phyloP scores from a whole-genome alignment of 805 yeast genomes.

The Cyberlindnera suaveolens region DNA sequence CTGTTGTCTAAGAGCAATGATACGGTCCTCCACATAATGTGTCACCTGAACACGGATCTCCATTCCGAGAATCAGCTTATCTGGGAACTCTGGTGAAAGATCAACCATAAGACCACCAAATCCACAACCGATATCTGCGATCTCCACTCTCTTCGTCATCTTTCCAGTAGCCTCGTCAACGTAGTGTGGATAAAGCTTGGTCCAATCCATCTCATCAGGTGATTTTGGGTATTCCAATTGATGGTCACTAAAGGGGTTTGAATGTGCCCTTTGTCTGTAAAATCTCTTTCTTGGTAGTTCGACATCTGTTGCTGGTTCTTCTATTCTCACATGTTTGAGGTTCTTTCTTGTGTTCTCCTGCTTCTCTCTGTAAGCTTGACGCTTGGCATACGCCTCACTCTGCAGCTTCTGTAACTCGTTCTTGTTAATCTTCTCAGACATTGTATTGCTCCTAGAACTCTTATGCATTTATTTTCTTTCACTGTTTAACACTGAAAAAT shows the following conservation, averaged over 20 bases:
- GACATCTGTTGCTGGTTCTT: slow-evolving; percentile 22
- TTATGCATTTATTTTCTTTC: not conserved
- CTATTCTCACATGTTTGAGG: slow-evolving; percentile 40
- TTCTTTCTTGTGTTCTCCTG: slow-evolving; percentile 44
- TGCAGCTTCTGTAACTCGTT: slow-evolving; percentile 18
- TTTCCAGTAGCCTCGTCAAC: slow-evolving; percentile 34
- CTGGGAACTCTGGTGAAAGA: slow-evolving; percentile 71
- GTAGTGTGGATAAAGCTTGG: slow-evolving; percentile 60
- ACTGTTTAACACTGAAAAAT: not conserved
- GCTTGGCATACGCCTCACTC: slow-evolving; percentile 24
- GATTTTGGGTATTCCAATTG: slow-evolving; percentile 77
- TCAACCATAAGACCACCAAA: slow-evolving; percentile 88
- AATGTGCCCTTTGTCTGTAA: slow-evolving; percentile 95
- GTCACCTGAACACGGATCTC: slow-evolving; percentile 98
- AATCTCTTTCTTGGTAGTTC: slow-evolving; percentile 79
- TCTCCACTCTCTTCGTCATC: slow-evolving; percentile 56
- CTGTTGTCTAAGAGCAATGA: slow-evolving; percentile 70
- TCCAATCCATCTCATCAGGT: slow-evolving; percentile 89
- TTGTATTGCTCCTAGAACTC: not conserved
- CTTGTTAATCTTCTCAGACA: slow-evolving; percentile 6
- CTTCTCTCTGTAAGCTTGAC: slow-evolving; percentile 36
- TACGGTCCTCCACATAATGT: slow-evolving; percentile 92
- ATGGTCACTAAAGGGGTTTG: slow-evolving; percentile 96
- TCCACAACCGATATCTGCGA: slow-evolving; percentile 97
- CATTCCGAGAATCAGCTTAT: slow-evolving; percentile 81